Evolutionary conservation across 345 rosid genomes (phyloP), one percentile per base, ranked within the genome.

Genomic region (Gossypium arboreum): DNA sequence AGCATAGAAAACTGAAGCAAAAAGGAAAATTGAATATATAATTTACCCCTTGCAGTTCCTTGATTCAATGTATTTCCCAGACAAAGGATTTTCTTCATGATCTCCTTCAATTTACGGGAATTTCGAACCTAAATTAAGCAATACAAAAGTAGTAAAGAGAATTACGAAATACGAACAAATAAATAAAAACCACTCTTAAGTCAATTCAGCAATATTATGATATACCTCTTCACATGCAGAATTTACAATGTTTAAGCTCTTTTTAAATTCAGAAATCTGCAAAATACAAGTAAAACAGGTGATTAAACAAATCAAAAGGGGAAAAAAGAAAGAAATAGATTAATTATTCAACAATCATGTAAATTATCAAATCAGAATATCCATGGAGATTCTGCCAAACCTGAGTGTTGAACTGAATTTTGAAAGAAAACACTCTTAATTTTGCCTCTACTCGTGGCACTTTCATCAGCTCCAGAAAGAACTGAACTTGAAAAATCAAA

Each of bases 361-460:
- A 76, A 78, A 79, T 68, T 17, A 68, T 70, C 43, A 76, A 73
- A 79, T 71, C 57, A 77, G 74, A 77, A 67, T 68, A 77, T 77
- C 77, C 66, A 82, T 66, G 85, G 80, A 81, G 76, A 78, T 82
- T 82, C 85, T 81, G 60, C 86, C 94, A 81, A 87, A 95, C 99
- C 99, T 95, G 99, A 85, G 91, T 79, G 79, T 88, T 72, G 60
- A 93, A 93, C 81, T 93, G 98, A 82, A 95, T 91, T 85, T 95
- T 95, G 90, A 95, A 95, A 78, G 94, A 86, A 85, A 95, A 93
- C 60, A 95, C 98, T 84, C 94, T 86, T 57, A 95, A 82, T 80
- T 95, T 95, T 44, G 97, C 92, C 85, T 93, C 99, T 43, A 93
- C 99, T 52, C 99, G 92, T 63, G 99, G 99, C 85, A 95, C 99